A percentile compares a stretch with the other conserved stretches of the same genome.
phyloP scores from a whole-genome alignment of 2,329 filamentous ascomycete genomes.

The Ceratocystis destructans region DNA sequence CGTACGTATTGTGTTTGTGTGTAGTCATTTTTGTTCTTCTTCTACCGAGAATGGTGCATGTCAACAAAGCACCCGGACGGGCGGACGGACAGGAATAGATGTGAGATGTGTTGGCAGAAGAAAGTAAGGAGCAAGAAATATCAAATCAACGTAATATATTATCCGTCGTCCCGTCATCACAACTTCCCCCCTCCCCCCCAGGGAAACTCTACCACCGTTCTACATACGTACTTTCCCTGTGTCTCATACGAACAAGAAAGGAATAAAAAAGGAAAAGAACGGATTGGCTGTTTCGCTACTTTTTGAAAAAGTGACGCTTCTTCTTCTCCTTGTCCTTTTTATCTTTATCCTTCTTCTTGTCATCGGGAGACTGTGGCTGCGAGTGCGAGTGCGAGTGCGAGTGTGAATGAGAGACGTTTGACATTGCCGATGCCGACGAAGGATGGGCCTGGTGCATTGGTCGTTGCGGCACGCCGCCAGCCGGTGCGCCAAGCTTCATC shows the following conservation, averaged over 20 bases:
- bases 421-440: slow-evolving; percentile 16
- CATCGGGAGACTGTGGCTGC: slow-evolving; percentile 1
- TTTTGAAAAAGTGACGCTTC: slow-evolving; percentile 19
- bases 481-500: slow-evolving; percentile 16
- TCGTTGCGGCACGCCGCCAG: neutral
- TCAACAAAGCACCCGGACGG: too few species aligned
- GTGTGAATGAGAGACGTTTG: slow-evolving; percentile 12
- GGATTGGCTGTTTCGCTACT: neutral
- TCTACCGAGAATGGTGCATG: too few species aligned
- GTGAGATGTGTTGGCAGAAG: too few species aligned
- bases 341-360: slow-evolving; percentile 15
- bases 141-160: too few species aligned
- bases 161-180: too few species aligned
- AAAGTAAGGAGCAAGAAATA: too few species aligned
- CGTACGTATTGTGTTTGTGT: too few species aligned
- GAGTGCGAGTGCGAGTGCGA: neutral
- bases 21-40: too few species aligned
- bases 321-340: slow-evolving; percentile 19
- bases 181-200: too few species aligned
- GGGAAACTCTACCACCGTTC: too few species aligned
- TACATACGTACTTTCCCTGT: too few species aligned
- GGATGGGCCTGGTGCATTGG: slow-evolving; percentile 17
- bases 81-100: too few species aligned
- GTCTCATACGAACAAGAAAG: neutral
- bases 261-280: neutral